Evolutionary conservation across 495 filamentous ascomycete genomes (phyloP), one percentile per base, ranked within the genome.

Genomic region (Neurospora intermedia): DNA sequence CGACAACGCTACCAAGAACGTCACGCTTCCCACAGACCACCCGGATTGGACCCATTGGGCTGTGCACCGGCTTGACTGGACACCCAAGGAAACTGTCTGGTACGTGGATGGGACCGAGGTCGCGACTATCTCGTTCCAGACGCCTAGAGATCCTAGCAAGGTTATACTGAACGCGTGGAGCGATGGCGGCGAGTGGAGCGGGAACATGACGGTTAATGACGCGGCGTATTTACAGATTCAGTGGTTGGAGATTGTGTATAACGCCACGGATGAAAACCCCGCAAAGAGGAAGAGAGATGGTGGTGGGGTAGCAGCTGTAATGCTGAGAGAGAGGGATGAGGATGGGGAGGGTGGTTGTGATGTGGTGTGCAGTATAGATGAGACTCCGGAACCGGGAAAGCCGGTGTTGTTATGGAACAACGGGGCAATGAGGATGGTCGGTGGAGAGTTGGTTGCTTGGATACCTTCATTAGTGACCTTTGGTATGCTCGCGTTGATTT

Each of bases 161-260:
- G 73, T 94, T 27, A 87, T 91, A 6, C 77, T 94, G 46, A 94
- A 94, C 73, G 86, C 92, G 43, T 94, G 92, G 92, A 91, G 89
- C 77, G 88, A 94, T 76, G 92, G 92, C 1, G 89, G 91, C 0
- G 75, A 81, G 4, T 94, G 92, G 92, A 87, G 89, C 1, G 92
- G 92, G 1, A 90, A 92, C 74, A 91, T 94, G 91, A 83, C 74
- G 10, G 76, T 87, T 2, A 84, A 84, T 0, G 83, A 86, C 3
- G 84, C 85, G 38, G 91, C 92, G 5, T 86, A 87, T 71, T 79
- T 93, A 75, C 90, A 91, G 75, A 84, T 94, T 39, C 89, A 93
- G 77, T 93, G 90, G 87, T 87, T 94, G 31, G 91, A 94, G 76
- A 76, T 94, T 73, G 85, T 89, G 5, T 94, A 89, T 75, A 94